Evolutionary conservation across 331 rosid genomes (phyloP), one percentile per base, ranked within the genome.

Genomic region (Arachis monticola): DNA sequence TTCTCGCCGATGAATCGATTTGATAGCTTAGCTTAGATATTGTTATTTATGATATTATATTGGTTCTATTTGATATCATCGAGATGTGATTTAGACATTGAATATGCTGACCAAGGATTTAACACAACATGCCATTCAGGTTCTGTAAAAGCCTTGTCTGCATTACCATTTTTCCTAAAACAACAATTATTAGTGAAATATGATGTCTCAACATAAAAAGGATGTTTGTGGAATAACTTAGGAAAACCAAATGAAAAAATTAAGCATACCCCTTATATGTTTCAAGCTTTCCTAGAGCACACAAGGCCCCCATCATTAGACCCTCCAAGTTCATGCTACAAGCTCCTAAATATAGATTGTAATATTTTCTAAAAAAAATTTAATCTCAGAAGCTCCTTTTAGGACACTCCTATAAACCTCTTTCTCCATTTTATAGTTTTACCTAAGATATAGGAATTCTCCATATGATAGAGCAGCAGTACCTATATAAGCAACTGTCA

Each of bases 261-360:
- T 50, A 58, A 80, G 51, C 86, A 75, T 86, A 94, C 97, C 99
- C 86, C 79, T 77, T 60, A 42, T 88, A 87, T 64, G 87, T 80
- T 74, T 94, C 99, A 69, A 92, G 90, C 88, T 92, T 97, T 67
- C 97, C 99, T 69, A 87, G 73, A 60, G 88, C 78, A 85, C 96
- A 92, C 69, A 84, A 85, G 61, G 97, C 96, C 6, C 88, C 92
- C 74, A 94, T 41, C 48, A 74, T 50, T 76, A 87, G 82, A 52
- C 85, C 86, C 60, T 83, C 89, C 7, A 75, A 67, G 50, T 86
- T 86, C 93, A 92, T 81, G 82, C 87, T 92, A 85, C 91, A 86
- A 76, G 91, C 96, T 67, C 88, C 96, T 46, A 92, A 76, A 53
- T 73, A 67, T 8, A 74, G 60, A 42, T 66, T 75, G 11, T 81